Conservation (phyloP, 345 rosid genomes). For the Capsella bursapastoris region DNA sequence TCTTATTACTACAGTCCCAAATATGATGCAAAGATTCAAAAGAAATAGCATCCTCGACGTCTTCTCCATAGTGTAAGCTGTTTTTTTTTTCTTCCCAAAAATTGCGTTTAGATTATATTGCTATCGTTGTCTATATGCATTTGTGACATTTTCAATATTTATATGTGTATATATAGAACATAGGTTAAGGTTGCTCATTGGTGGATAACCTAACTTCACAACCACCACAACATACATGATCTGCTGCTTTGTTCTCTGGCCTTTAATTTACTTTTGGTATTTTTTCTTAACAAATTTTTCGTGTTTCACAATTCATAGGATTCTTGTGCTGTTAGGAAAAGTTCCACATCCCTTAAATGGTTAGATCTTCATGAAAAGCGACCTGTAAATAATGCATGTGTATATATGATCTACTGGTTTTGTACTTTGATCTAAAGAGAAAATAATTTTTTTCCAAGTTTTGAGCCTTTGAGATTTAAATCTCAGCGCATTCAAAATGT, state of each 20-base stretch:
- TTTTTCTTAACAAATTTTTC: constrained; percentile 19
- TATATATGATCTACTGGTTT: constrained; percentile 7
- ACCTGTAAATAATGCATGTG: not conserved
- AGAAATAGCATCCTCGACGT: constrained; percentile 41
- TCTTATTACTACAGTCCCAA: constrained; percentile 34
- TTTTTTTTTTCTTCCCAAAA: constrained; percentile 1
- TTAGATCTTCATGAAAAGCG: constrained; percentile 17
- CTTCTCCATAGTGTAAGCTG: constrained; percentile 30
- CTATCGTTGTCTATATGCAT: constrained; percentile 13
- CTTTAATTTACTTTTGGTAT: not conserved
- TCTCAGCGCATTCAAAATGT: not conserved
- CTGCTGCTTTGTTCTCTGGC: constrained; percentile 34
- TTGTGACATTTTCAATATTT: constrained; percentile 10
- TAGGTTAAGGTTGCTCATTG: constrained; percentile 39
- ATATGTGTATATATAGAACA: constrained; percentile 11
- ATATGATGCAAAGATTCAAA: constrained; percentile 38
- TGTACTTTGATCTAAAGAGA: not conserved
- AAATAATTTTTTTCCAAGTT: not conserved
- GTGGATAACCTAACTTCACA: constrained; percentile 54
- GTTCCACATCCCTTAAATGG: constrained; percentile 31
- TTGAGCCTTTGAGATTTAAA: not conserved
- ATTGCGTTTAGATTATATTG: not conserved
- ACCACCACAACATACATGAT: constrained; percentile 33
- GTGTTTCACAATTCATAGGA: constrained; percentile 35
- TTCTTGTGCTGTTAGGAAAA: constrained; percentile 35